Conservation (phyloP, 768 basidiomycete genomes). For the Asterophora parasitica region DNA sequence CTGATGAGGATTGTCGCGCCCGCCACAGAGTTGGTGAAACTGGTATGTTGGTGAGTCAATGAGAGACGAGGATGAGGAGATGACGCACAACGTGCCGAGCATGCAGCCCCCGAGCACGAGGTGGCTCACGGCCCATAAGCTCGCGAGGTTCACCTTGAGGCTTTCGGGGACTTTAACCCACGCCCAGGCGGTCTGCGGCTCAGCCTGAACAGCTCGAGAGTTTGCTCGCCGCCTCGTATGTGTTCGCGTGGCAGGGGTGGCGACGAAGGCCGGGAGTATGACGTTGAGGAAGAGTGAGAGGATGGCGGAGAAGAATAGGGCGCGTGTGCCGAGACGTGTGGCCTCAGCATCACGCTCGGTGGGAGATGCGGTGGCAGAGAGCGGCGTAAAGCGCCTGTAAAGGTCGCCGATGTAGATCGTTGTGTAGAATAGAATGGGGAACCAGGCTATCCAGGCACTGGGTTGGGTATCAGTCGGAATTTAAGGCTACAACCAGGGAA, state of each 20-base stretch:
- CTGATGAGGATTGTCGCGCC: slow-evolving; percentile 76
- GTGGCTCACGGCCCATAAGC: slow-evolving; percentile 77
- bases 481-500: not conserved
- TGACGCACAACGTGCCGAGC: slow-evolving; percentile 76
- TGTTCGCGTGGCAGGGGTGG: slow-evolving; percentile 14
- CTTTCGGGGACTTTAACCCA: slow-evolving; percentile 33
- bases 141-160: slow-evolving; percentile 57
- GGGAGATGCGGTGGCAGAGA: slow-evolving; percentile 15
- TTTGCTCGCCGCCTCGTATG: not conserved
- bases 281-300: slow-evolving; percentile 66
- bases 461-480: not conserved
- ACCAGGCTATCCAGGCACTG: slow-evolving; percentile 88
- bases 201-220: not conserved
- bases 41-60: slow-evolving; percentile 23
- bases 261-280: slow-evolving; percentile 62
- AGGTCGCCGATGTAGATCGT: slow-evolving; percentile 87
- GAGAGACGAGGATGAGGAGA: not conserved
- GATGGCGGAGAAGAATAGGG: slow-evolving; percentile 73
- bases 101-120: slow-evolving; percentile 71
- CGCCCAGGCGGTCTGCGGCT: slow-evolving; percentile 4
- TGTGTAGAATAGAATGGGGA: slow-evolving; percentile 86
- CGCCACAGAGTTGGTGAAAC: slow-evolving; percentile 63
- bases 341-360: slow-evolving; percentile 55
- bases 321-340: slow-evolving; percentile 78
- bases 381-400: slow-evolving; percentile 50